phyloP scores from a whole-genome alignment of 345 rosid species.

The Nasturtium officinale region DNA sequence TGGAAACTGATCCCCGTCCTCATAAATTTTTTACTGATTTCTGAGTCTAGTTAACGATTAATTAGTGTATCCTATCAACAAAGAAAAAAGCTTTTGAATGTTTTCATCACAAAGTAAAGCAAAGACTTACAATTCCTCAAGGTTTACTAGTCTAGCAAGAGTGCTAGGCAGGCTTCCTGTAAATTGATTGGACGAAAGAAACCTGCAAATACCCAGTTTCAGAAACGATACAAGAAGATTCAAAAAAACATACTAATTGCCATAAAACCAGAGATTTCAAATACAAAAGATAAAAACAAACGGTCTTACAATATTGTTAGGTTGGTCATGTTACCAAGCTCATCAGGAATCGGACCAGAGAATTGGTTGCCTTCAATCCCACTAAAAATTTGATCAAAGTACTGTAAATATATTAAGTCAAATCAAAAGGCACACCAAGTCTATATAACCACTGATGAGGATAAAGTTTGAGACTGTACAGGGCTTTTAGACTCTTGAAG shows the following conservation, averaged over 20 bases:
- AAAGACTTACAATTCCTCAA: constrained; percentile 26
- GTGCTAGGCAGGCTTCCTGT: constrained; percentile 46
- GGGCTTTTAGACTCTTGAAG: constrained; percentile 43
- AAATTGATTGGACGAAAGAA: constrained; percentile 47
- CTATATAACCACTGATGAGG: no score
- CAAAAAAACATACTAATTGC: not conserved
- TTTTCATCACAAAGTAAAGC: not conserved
- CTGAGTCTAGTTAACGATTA: not conserved
- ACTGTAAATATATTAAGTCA: not conserved
- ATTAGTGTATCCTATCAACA: not conserved
- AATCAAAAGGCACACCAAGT: not conserved
- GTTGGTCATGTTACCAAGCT: constrained; percentile 54
- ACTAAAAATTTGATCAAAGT: constrained; percentile 23
- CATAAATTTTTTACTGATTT: not conserved
- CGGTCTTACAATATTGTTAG: constrained; percentile 47
- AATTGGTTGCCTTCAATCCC: constrained; percentile 56
- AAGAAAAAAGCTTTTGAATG: not conserved
- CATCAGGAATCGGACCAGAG: constrained; percentile 52
- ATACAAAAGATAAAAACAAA: not conserved
- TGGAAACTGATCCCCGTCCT: no score
- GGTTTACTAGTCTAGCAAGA: constrained; percentile 42
- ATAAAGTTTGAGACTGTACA: constrained; percentile 39
- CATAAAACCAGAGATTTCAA: not conserved
- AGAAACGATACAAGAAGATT: not conserved
- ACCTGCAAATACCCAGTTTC: constrained; percentile 32